Evolutionary conservation across 164 flowering plant genomes (phyloP).

Genomic region (Vitis labrusca): DNA sequence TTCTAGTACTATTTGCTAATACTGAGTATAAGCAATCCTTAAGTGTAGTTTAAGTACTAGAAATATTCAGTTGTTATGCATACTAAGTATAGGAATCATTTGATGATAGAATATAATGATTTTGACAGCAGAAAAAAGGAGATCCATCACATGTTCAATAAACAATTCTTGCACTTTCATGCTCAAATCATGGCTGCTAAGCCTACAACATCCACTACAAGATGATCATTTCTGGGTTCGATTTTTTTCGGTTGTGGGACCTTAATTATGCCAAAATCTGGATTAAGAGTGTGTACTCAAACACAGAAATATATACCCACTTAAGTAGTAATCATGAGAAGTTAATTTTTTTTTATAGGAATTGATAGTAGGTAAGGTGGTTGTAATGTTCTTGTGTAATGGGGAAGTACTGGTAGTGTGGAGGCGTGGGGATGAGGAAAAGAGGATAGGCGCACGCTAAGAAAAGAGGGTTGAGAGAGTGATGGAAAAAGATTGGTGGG

Average conservation of each 20-base stretch:
- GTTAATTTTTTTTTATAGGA: neutral
- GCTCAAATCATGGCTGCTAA: too few relatives aligned
- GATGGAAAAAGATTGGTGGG: slow-evolving; percentile 12
- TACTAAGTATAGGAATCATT: too few relatives aligned
- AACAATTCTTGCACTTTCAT: too few relatives aligned
- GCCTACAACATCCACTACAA: too few relatives aligned
- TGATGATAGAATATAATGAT: too few relatives aligned
- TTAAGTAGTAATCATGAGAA: neutral
- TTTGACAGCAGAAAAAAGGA: too few relatives aligned
- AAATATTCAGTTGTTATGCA: too few relatives aligned
- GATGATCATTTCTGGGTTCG: neutral
- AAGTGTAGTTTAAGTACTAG: too few relatives aligned
- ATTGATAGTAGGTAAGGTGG: neutral
- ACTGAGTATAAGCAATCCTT: too few relatives aligned
- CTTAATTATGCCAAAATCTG: neutral
- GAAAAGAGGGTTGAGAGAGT: neutral
- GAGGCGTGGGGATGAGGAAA: neutral
- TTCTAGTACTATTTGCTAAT: too few relatives aligned
- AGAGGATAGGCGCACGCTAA: slow-evolving; percentile 6
- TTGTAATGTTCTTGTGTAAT: neutral
- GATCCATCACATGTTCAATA: too few relatives aligned
- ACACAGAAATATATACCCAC: neutral
- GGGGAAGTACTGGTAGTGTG: neutral
- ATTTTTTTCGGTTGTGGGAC: neutral
- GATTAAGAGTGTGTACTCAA: neutral